Percentiles rank a stretch among this genome's conserved stretches.
These are phyloP conservation scores for Huntiella omanensis DNA, from an alignment of 2,329 filamentous ascomycete genomes.

Conservation along the genomic window DNA sequence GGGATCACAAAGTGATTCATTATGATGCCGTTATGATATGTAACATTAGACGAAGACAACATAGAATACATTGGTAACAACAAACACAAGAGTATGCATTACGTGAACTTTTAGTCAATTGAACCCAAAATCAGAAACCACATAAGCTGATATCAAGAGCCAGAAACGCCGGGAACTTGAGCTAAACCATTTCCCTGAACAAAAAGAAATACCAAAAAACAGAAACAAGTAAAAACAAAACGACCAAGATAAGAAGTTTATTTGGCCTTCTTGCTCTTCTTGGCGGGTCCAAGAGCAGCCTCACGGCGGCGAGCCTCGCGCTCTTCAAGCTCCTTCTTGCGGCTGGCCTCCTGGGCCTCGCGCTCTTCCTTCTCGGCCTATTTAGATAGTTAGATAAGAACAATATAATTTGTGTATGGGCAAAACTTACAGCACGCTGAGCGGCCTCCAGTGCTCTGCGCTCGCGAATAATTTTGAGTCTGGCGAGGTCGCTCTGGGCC, in stretches of 20 bases:
- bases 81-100: background rate
- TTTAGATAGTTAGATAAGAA: background rate
- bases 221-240: too few species aligned
- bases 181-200: too few species aligned
- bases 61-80: background rate
- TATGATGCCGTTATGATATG: background rate
- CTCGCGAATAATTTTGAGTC: conserved; percentile 65
- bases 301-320: conserved; percentile 37
- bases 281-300: conserved; percentile 31
- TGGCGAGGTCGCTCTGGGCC: conserved; percentile 72
- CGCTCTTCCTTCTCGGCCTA: conserved; percentile 40
- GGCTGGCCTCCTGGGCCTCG: conserved; percentile 30
- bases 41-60: background rate
- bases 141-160: too few species aligned
- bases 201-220: background rate
- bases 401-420: conserved; percentile 5
- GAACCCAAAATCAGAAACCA: too few species aligned
- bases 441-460: conserved; percentile 70
- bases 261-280: conserved; percentile 22
- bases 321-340: conserved; percentile 32
- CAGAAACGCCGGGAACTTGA: too few species aligned
- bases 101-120: background rate
- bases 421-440: conserved; percentile 51
- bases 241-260: background rate
- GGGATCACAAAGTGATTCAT: background rate